Evolutionary conservation across 306 rosid species (phyloP).

Genomic region (Glycine latifolia): DNA sequence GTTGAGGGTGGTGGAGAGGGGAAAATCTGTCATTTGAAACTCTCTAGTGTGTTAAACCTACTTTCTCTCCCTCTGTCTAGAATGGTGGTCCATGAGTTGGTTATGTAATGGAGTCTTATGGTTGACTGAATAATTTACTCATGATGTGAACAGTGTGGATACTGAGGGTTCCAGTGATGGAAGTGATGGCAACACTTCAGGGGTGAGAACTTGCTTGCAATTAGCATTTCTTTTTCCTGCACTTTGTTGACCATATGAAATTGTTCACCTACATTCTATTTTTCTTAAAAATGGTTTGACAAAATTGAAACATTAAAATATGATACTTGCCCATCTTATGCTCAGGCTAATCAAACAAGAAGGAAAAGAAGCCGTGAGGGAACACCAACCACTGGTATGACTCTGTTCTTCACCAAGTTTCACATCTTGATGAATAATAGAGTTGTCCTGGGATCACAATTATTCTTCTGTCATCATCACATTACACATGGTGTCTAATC

Average conservation of each 20-base stretch:
- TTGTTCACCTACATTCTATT: conserved; percentile 36
- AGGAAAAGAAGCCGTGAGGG: conserved; percentile 85
- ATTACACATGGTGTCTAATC: conserved; percentile 33
- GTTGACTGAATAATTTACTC: conserved; percentile 48
- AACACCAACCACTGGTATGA: conserved; percentile 80
- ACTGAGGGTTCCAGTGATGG: conserved; percentile 84
- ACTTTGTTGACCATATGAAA: conserved; percentile 37
- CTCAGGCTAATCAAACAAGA: conserved; percentile 73
- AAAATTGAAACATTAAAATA: conserved; percentile 41
- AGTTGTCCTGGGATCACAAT: conserved; percentile 45
- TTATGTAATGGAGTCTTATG: conserved; percentile 15
- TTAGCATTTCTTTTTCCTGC: conserved; percentile 6
- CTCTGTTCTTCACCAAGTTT: conserved; percentile 60
- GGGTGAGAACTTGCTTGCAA: conserved; percentile 62
- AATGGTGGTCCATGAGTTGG: conserved; percentile 25
- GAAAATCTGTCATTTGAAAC: background rate
- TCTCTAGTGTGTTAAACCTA: background rate
- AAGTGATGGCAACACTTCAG: conserved; percentile 74
- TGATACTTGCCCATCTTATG: conserved; percentile 51
- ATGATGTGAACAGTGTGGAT: conserved; percentile 60
- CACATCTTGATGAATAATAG: conserved; percentile 48
- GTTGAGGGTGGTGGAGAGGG: background rate
- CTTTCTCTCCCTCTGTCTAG: background rate
- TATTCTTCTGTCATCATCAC: conserved; percentile 38
- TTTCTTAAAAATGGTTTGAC: conserved; percentile 29